phyloP scores from a whole-genome alignment of 768 basidiomycete genomes.

The Tylopilus sp. region DNA sequence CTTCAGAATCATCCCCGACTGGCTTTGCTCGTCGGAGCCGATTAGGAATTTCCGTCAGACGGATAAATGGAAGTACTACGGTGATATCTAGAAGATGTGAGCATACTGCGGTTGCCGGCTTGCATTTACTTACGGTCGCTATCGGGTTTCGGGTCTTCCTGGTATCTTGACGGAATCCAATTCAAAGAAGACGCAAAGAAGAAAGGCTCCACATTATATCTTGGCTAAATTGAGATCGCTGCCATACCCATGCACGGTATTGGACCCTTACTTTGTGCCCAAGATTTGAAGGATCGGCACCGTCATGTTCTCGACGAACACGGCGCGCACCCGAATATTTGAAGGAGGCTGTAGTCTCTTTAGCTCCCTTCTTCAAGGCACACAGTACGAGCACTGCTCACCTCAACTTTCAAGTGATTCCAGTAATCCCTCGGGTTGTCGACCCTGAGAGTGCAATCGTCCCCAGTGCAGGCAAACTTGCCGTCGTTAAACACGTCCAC shows the following conservation, averaged over 20 bases:
- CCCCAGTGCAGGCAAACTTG: conserved; percentile 9
- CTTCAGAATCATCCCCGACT: conserved; percentile 1
- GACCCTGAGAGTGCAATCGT: conserved; percentile 2
- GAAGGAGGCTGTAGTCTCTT: conserved; percentile 25
- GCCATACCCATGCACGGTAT: not conserved
- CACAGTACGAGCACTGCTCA: conserved; percentile 22
- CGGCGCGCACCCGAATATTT: conserved; percentile 41
- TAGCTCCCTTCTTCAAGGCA: not conserved
- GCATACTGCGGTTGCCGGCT: conserved; percentile 24
- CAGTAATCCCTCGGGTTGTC: conserved; percentile 32
- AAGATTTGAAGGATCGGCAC: conserved; percentile 54
- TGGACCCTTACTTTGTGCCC: conserved; percentile 45
- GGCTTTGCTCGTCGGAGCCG: conserved; percentile 16
- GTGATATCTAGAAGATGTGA: conserved; percentile 47
- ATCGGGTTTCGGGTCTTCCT: conserved; percentile 43
- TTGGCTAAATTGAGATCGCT: conserved; percentile 7
- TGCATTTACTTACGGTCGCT: conserved; percentile 47
- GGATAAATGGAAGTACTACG: conserved; percentile 51
- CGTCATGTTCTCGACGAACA: conserved; percentile 52
- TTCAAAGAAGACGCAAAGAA: conserved; percentile 62
- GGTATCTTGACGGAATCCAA: conserved; percentile 66
- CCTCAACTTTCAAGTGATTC: conserved; percentile 24
- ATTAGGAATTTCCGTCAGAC: conserved; percentile 33
- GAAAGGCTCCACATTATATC: conserved; percentile 61
- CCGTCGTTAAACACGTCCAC: conserved; percentile 23